Conservation (phyloP, 768 basidiomycete genomes). For the Lentinula guzmanii region DNA sequence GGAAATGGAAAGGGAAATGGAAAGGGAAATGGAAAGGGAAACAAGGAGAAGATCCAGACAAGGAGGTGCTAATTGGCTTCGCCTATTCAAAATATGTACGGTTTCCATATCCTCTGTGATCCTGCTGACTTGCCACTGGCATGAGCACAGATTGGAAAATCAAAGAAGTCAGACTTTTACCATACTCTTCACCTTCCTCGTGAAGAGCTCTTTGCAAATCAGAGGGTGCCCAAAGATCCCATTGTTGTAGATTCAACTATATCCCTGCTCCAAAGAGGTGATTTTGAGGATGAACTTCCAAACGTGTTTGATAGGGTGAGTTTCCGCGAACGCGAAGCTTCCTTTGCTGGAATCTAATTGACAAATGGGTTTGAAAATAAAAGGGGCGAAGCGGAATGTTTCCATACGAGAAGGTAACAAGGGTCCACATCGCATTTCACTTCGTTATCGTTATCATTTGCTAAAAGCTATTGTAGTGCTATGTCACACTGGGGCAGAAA, state of each 20-base stretch:
- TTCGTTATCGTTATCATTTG: neutral
- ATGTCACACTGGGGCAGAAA: neutral
- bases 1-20: neutral
- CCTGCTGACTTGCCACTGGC: too few relatives aligned
- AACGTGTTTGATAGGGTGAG: neutral
- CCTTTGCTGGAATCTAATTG: too few relatives aligned
- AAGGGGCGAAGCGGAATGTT: too few relatives aligned
- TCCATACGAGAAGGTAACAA: too few relatives aligned
- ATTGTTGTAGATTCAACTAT: neutral
- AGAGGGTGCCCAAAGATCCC: too few relatives aligned
- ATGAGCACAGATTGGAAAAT: neutral
- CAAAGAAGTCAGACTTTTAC: neutral
- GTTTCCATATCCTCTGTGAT: too few relatives aligned
- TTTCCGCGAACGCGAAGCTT: neutral
- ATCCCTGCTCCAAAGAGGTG: neutral
- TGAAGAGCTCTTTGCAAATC: neutral
- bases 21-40: too few relatives aligned
- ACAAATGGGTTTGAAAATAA: too few relatives aligned
- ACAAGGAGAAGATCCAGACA: neutral
- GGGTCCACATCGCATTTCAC: neutral
- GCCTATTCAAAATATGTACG: neutral
- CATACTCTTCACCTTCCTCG: neutral
- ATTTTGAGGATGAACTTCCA: neutral
- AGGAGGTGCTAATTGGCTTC: neutral
- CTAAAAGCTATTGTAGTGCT: neutral